Percentiles rank a stretch among this genome's conserved stretches.
phyloP scores from a whole-genome alignment of 192 early-diverging fungal genomes.

The Mortierella antarctica region DNA sequence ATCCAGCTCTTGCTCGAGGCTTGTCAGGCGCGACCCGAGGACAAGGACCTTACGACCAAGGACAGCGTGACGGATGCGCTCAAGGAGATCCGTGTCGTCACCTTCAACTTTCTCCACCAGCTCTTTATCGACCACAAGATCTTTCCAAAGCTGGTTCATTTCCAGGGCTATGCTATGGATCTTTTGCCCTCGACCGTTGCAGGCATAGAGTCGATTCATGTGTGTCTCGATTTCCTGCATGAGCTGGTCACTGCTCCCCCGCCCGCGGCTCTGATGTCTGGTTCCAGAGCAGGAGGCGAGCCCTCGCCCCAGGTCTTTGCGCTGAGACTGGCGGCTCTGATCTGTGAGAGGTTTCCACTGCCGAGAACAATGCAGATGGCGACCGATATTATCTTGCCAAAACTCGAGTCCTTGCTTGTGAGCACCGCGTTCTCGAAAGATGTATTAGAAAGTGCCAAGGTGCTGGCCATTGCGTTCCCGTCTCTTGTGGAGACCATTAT shows the following conservation, averaged over 20 bases:
- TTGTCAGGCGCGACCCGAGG: constrained; percentile 24
- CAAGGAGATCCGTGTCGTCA: constrained; percentile 35
- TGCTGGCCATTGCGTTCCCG: constrained; percentile 32
- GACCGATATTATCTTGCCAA: constrained; percentile 23
- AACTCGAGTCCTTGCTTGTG: constrained; percentile 5
- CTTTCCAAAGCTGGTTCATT: constrained; percentile 43
- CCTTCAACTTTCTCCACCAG: constrained; percentile 50
- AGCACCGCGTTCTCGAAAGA: constrained; percentile 16
- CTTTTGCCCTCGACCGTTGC: constrained; percentile 28
- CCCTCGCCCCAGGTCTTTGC: constrained; percentile 25
- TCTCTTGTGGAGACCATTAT: constrained; percentile 17
- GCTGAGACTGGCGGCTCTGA: constrained; percentile 23
- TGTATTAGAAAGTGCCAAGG: constrained; percentile 32
- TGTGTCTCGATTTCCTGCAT: constrained; percentile 33
- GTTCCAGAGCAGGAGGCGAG: background rate
- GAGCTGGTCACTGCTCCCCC: constrained; percentile 13
- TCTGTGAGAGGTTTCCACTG: constrained; percentile 35
- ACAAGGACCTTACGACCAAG: background rate
- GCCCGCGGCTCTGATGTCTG: background rate
- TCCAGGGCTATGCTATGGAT: constrained; percentile 44
- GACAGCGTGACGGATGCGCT: constrained; percentile 11
- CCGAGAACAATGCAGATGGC: constrained; percentile 33
- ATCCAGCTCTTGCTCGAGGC: constrained; percentile 39
- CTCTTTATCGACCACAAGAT: constrained; percentile 47
- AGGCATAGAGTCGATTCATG: constrained; percentile 36